These are phyloP conservation scores for Xylariomycetidae sp. DNA, from an alignment of 2,329 filamentous ascomycete species.

Conservation along the genomic window DNA sequence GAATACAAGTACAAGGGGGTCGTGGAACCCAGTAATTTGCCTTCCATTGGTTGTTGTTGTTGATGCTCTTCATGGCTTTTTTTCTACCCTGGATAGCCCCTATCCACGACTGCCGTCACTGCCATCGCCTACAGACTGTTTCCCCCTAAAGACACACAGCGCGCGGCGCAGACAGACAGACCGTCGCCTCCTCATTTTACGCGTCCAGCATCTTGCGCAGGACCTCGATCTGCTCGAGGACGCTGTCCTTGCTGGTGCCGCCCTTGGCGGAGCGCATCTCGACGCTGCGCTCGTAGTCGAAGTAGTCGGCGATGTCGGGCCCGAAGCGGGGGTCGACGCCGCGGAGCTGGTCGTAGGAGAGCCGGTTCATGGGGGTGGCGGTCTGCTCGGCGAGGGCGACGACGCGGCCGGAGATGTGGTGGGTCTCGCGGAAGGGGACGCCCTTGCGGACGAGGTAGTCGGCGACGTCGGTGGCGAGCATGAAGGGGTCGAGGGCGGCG, in stretches of 20 bases:
- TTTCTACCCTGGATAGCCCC: no score
- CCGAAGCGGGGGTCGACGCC: slow-evolving; percentile 44
- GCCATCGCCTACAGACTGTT: not conserved
- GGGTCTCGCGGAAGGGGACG: slow-evolving; percentile 76
- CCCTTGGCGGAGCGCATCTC: slow-evolving; percentile 73
- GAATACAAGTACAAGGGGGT: not conserved
- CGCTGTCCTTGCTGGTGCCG: slow-evolving; percentile 60
- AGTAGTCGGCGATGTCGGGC: slow-evolving; percentile 61
- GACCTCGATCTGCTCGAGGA: slow-evolving; percentile 57
- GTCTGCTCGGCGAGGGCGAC: slow-evolving; percentile 67
- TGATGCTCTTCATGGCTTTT: no score
- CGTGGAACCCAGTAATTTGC: slow-evolving; percentile 2
- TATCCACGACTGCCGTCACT: no score
- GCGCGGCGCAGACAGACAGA: no score
- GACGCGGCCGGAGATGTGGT: slow-evolving; percentile 71
- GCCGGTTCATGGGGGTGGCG: slow-evolving; percentile 63
- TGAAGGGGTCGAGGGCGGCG: slow-evolving; percentile 71
- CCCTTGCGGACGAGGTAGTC: slow-evolving; percentile 64
- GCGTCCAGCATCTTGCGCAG: slow-evolving; percentile 31
- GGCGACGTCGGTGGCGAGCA: slow-evolving; percentile 70
- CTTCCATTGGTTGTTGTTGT: no score
- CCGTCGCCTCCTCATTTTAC: no score
- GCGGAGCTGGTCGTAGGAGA: slow-evolving; percentile 44
- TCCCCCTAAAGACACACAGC: not conserved
- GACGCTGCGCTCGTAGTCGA: slow-evolving; percentile 79